These are phyloP conservation scores for Pichia cactophila DNA, from an alignment of 1,139 yeast genomes.

Conservation along the genomic window DNA sequence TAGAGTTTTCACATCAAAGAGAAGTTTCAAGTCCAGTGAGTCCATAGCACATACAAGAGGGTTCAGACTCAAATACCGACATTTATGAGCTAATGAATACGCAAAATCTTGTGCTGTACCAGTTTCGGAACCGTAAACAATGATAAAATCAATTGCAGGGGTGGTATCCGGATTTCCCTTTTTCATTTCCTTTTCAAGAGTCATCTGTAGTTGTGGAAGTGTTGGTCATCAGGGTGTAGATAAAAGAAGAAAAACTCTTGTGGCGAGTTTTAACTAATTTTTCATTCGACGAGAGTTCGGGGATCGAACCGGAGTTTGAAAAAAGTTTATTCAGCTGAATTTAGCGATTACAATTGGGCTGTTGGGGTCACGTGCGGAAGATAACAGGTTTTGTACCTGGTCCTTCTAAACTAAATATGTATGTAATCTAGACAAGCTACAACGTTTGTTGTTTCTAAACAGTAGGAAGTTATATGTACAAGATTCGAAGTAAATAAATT, in stretches of 20 bases:
- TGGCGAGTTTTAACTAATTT: neutral
- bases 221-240: neutral
- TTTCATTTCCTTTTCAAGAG: neutral
- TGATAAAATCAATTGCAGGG: constrained; percentile 16
- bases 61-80: constrained; percentile 49
- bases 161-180: neutral
- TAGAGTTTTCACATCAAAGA: constrained; percentile 38
- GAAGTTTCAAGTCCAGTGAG: constrained; percentile 47
- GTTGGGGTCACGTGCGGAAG: no score
- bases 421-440: no score
- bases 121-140: constrained; percentile 87
- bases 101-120: constrained; percentile 92
- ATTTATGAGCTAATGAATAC: constrained; percentile 46
- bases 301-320: neutral
- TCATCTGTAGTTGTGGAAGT: neutral
- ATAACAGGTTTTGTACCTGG: no score
- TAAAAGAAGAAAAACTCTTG: neutral
- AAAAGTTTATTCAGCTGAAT: no score
- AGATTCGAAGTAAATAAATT: constrained; percentile 6
- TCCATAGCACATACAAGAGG: constrained; percentile 53
- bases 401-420: no score
- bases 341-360: no score
- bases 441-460: no score
- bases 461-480: neutral
- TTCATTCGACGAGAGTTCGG: neutral